Percentiles rank a stretch among this genome's conserved stretches.
These are phyloP conservation scores for Maudiozyma pseudohumilis DNA, from an alignment of 805 yeast species.

Conservation along the genomic window DNA sequence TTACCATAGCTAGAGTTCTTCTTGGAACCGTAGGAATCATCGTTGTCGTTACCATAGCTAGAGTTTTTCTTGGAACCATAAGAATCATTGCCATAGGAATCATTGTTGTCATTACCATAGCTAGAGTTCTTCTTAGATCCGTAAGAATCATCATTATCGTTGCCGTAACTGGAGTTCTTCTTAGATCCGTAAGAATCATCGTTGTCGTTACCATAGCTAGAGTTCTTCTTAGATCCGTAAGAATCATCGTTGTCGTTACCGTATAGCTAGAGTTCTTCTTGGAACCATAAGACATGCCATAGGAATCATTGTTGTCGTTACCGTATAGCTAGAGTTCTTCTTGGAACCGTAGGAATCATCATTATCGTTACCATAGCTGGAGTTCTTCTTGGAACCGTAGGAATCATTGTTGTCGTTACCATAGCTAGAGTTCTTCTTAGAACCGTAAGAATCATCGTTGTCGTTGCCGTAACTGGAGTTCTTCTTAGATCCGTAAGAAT, in stretches of 20 bases:
- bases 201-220: not conserved
- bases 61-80: not conserved
- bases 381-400: not conserved
- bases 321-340: not conserved
- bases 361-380: not conserved
- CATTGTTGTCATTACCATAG: too few species aligned
- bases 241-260: not conserved
- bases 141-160: not conserved
- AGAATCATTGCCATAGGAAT: not conserved
- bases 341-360: not conserved
- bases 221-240: constrained; percentile 1
- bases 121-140: not conserved
- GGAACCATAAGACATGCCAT: not conserved
- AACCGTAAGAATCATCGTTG: not conserved
- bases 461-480: not conserved
- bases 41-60: not conserved
- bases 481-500: not conserved
- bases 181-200: not conserved
- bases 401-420: not conserved
- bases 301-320: not conserved
- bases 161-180: not conserved
- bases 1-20: not conserved
- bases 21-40: not conserved
- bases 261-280: not conserved
- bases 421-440: not conserved